Conservation (phyloP, 108 stramenopile species). For the Cyclotella distinguenda region DNA sequence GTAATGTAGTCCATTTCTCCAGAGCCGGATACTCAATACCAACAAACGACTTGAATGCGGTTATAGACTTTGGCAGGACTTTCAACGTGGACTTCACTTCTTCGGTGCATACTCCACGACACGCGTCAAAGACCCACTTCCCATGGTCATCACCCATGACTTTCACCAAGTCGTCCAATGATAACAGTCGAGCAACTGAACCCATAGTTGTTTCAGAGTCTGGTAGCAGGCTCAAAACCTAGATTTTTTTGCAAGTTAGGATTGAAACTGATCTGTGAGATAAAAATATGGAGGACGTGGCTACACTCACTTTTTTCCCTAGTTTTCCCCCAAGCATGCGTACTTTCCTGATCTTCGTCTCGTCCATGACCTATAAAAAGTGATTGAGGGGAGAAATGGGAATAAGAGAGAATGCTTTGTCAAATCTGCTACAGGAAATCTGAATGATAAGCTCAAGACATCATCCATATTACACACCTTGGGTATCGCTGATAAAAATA, state of each 20-base stretch:
- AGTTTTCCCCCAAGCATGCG: constrained; percentile 86
- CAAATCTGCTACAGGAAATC: neutral
- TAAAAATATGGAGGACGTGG: neutral
- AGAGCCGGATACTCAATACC: constrained; percentile 45
- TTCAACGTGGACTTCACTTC: constrained; percentile 63
- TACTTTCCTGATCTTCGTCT: constrained; percentile 72
- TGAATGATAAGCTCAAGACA: neutral
- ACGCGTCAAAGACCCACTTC: constrained; percentile 66
- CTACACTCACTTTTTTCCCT: constrained; percentile 51
- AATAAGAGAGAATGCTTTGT: neutral
- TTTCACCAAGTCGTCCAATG: constrained; percentile 56
- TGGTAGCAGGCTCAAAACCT: constrained; percentile 46
- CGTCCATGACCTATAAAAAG: constrained; percentile 43
- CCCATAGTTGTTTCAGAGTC: constrained; percentile 48
- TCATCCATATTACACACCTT: constrained; percentile 5
- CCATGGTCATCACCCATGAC: constrained; percentile 57
- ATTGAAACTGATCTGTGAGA: too few relatives aligned
- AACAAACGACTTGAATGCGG: constrained; percentile 79
- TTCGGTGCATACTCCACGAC: constrained; percentile 70
- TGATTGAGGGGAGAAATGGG: neutral
- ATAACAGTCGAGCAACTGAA: constrained; percentile 51
- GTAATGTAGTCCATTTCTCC: constrained; percentile 64
- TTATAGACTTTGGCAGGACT: constrained; percentile 77
- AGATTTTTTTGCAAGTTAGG: neutral
- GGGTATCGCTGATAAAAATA: constrained; percentile 54